phyloP scores from a whole-genome alignment of 352 stramenopile genomes.

The Discostella stelligera region DNA sequence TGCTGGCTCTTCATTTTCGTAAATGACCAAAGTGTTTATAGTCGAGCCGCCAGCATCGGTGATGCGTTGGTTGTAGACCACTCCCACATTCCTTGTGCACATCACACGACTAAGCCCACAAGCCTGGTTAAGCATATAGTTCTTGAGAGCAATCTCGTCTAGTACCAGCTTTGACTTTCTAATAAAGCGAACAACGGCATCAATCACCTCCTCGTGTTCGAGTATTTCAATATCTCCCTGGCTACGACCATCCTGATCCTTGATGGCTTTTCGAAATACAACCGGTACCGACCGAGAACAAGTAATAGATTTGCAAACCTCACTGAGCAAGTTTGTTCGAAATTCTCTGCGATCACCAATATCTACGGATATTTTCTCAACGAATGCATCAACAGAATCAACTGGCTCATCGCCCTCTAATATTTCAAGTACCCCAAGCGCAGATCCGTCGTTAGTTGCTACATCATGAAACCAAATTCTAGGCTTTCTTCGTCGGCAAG shows the following conservation, averaged over 20 bases:
- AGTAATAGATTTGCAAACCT: slow-evolving; percentile 43
- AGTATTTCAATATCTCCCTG: slow-evolving; percentile 49
- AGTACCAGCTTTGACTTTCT: slow-evolving; percentile 30
- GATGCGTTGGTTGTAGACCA: slow-evolving; percentile 43
- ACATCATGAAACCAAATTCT: slow-evolving; percentile 48
- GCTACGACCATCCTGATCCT: slow-evolving; percentile 36
- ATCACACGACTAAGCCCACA: slow-evolving; percentile 37
- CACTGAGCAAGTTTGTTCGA: slow-evolving; percentile 40
- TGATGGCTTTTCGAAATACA: slow-evolving; percentile 52
- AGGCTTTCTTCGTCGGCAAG: slow-evolving; percentile 38
- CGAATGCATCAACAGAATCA: slow-evolving; percentile 46
- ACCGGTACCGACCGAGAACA: slow-evolving; percentile 43
- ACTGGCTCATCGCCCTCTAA: slow-evolving; percentile 46
- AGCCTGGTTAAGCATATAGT: slow-evolving; percentile 55
- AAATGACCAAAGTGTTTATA: slow-evolving; percentile 50
- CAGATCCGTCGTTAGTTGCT: slow-evolving; percentile 16
- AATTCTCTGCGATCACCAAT: slow-evolving; percentile 19
- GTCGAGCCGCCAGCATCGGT: slow-evolving; percentile 23
- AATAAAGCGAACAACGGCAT: slow-evolving; percentile 56
- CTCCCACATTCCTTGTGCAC: slow-evolving; percentile 52
- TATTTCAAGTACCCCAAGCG: slow-evolving; percentile 45
- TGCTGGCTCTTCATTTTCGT: slow-evolving; percentile 57
- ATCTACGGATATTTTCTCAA: slow-evolving; percentile 32
- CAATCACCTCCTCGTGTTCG: slow-evolving; percentile 61
- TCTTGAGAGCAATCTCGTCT: slow-evolving; percentile 56